These are phyloP conservation scores for Pseudocercospora pini-densiflorae DNA, from an alignment of 2,329 filamentous ascomycete genomes.

Conservation along the genomic window DNA sequence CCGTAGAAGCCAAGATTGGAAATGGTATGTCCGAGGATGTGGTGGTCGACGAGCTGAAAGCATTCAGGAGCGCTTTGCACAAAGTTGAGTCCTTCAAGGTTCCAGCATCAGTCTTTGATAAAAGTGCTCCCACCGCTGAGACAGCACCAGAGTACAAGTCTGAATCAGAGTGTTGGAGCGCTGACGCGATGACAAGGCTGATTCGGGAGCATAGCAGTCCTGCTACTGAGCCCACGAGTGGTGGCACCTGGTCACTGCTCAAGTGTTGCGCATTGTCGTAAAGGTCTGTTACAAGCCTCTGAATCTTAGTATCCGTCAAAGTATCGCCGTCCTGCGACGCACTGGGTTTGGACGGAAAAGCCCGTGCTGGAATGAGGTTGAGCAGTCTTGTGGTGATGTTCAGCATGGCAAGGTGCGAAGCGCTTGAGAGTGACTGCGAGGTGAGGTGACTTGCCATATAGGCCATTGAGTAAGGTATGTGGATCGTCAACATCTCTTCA, in stretches of 20 bases:
- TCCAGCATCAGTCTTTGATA: not conserved
- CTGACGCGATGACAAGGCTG: not conserved
- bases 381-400: constrained; percentile 21
- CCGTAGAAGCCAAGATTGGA: constrained; percentile 28
- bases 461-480: constrained; percentile 75
- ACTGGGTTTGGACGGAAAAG: constrained; percentile 11
- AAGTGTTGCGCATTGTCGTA: constrained; percentile 18
- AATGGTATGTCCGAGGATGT: constrained; percentile 21
- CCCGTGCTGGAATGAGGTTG: constrained; percentile 20
- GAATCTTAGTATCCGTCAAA: constrained; percentile 9
- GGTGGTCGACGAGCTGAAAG: not conserved
- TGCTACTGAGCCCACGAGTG: constrained; percentile 3
- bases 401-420: constrained; percentile 8
- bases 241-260: constrained; percentile 5
- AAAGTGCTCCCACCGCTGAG: not conserved
- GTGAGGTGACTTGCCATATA: constrained; percentile 29
- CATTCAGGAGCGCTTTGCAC: constrained; percentile 2
- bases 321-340: not conserved
- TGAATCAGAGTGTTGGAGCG: constrained; percentile 6
- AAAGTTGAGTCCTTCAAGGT: constrained; percentile 5
- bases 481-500: constrained; percentile 90
- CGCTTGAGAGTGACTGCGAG: not conserved
- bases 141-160: constrained; percentile 3
- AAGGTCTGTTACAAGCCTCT: constrained; percentile 14
- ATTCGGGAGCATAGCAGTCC: constrained; percentile 9